Evolutionary conservation across 2,329 filamentous ascomycete genomes (phyloP).

Genomic region (Tolypocladium cylindrosporum): DNA sequence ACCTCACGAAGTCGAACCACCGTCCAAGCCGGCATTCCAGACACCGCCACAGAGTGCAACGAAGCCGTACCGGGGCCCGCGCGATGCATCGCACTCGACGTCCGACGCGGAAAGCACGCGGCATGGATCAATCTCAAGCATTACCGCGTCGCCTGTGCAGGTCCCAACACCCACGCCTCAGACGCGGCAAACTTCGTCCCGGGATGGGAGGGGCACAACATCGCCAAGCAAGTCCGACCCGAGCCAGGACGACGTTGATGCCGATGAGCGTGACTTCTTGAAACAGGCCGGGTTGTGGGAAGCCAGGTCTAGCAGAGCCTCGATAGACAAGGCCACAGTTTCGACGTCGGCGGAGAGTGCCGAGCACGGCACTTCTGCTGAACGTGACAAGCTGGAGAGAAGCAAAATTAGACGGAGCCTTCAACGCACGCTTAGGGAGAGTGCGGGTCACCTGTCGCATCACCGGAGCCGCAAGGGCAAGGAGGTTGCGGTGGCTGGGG

Average conservation of each 20-base stretch:
- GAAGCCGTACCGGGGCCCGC: conserved; percentile 6
- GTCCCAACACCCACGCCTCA: conserved; percentile 13
- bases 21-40: conserved; percentile 17
- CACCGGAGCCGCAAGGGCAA: conserved; percentile 69
- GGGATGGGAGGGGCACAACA: conserved; percentile 10
- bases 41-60: conserved; percentile 20
- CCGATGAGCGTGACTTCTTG: conserved; percentile 56
- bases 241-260: conserved; percentile 43
- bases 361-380: conserved; percentile 22
- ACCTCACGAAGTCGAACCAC: conserved; percentile 13
- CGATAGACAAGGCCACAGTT: conserved; percentile 23
- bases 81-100: conserved; percentile 3
- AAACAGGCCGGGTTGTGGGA: conserved; percentile 58
- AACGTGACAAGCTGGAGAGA: conserved; percentile 43
- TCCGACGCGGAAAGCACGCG: conserved; percentile 13
- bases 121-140: conserved; percentile 21
- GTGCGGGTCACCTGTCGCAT: conserved; percentile 54
- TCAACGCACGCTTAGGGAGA: conserved; percentile 80
- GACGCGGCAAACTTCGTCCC: conserved; percentile 7
- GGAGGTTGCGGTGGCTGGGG: conserved; percentile 31
- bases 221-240: conserved; percentile 10
- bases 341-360: conserved; percentile 22
- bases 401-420: conserved; percentile 74
- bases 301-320: conserved; percentile 16
- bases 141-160: conserved; percentile 15